phyloP scores from a whole-genome alignment of 2,329 filamentous ascomycete species.

The Pseudodiploospora longispora region DNA sequence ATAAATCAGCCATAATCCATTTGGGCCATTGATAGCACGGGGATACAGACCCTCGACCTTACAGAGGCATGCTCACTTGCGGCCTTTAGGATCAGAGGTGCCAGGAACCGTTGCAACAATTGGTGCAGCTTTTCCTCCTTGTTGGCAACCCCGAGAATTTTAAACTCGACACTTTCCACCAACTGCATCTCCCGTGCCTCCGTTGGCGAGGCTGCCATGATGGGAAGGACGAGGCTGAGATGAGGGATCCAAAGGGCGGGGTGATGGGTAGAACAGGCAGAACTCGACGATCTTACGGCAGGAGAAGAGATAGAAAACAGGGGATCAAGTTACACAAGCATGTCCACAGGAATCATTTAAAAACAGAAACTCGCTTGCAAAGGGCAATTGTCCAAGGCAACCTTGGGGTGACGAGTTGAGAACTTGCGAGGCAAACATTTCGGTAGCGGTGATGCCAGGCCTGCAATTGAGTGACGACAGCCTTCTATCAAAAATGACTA shows the following conservation, averaged over 20 bases:
- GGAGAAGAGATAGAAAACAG: neutral
- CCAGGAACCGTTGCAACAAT: slow-evolving; percentile 69
- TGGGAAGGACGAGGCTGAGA: neutral
- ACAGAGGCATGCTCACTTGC: slow-evolving; percentile 73
- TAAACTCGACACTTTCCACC: slow-evolving; percentile 77
- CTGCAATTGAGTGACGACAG: neutral
- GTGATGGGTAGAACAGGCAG: neutral
- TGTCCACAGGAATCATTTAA: no score
- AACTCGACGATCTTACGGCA: neutral
- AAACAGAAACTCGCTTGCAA: no score
- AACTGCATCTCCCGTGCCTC: slow-evolving; percentile 72
- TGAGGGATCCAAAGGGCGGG: neutral
- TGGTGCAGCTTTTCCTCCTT: slow-evolving; percentile 76
- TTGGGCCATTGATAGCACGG: neutral
- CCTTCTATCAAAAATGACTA: neutral
- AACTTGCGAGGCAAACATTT: no score
- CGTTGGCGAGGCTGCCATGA: slow-evolving; percentile 30
- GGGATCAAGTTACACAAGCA: neutral
- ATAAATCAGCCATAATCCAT: no score
- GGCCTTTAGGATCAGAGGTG: slow-evolving; percentile 78
- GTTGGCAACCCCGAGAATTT: slow-evolving; percentile 69
- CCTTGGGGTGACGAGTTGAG: neutral
- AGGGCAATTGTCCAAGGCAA: neutral
- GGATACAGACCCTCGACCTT: slow-evolving; percentile 57
- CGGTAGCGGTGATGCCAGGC: neutral